Evolutionary conservation across 2,329 filamentous ascomycete species (phyloP).

Genomic region (Xylogone sp.): DNA sequence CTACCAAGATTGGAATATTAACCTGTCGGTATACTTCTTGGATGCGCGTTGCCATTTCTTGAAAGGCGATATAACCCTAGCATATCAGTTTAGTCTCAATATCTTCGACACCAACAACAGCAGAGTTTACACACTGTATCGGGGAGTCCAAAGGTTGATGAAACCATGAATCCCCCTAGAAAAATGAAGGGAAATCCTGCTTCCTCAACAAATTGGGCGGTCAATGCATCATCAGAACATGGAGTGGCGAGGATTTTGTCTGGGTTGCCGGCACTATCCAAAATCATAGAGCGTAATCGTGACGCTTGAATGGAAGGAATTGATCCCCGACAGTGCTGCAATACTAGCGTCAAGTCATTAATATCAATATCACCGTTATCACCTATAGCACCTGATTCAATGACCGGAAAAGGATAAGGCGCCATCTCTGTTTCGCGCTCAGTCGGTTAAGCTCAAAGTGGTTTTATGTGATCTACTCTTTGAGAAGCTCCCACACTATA

Average conservation of each 20-base stretch:
- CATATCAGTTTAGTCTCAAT: no score
- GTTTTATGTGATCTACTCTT: no score
- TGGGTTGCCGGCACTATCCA: constrained; percentile 35
- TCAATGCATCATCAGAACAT: constrained; percentile 40
- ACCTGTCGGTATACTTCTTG: constrained; percentile 36
- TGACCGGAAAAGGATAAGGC: no score
- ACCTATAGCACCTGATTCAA: no score
- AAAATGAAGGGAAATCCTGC: constrained; percentile 43
- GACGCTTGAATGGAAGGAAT: constrained; percentile 36
- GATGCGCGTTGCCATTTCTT: constrained; percentile 42
- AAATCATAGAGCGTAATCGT: constrained; percentile 33
- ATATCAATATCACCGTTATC: no score
- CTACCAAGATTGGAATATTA: constrained; percentile 38
- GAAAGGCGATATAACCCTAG: constrained; percentile 46
- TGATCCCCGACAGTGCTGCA: no score
- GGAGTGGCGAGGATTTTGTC: constrained; percentile 39
- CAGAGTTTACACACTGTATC: no score
- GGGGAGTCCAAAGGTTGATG: constrained; percentile 37
- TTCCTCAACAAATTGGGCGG: constrained; percentile 39
- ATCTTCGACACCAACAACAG: no score
- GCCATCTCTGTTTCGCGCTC: no score
- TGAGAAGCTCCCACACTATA: no score
- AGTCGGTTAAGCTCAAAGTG: no score
- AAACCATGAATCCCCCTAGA: constrained; percentile 38
- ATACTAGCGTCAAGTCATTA: no score